These are phyloP conservation scores for Penicillium angulare DNA, from an alignment of 495 filamentous ascomycete genomes.

Conservation along the genomic window DNA sequence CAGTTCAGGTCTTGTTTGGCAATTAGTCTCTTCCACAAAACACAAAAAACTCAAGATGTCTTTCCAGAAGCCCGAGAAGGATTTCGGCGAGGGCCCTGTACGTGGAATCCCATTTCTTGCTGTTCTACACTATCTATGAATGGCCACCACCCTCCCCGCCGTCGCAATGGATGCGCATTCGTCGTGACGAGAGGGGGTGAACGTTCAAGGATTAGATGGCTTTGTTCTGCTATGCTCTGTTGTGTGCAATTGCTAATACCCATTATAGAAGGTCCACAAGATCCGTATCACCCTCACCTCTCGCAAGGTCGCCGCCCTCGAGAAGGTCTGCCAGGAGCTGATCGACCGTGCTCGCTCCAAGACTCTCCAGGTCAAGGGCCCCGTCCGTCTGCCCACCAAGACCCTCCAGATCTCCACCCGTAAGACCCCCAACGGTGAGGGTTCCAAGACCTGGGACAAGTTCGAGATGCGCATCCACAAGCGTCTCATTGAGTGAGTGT, in stretches of 20 bases:
- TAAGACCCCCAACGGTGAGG: constrained; percentile 98
- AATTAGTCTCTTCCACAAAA: constrained; percentile 29
- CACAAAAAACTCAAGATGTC: constrained; percentile 66
- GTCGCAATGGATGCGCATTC: constrained; percentile 1
- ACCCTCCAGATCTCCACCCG: constrained; percentile 91
- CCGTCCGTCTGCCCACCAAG: constrained; percentile 98
- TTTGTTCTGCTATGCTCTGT: too few relatives aligned
- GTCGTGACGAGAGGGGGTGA: too few relatives aligned
- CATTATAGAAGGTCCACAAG: constrained; percentile 83
- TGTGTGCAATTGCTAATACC: constrained; percentile 11
- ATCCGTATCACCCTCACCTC: constrained; percentile 97
- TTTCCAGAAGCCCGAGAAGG: constrained; percentile 95
- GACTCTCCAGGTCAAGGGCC: constrained; percentile 97
- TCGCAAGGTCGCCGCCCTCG: constrained; percentile 86
- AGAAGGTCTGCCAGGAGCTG: constrained; percentile 98
- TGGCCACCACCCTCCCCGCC: neutral
- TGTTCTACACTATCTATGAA: neutral
- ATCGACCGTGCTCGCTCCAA: constrained; percentile 98
- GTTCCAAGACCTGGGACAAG: constrained; percentile 99
- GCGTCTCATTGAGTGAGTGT: constrained; percentile 85
- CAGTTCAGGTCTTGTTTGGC: constrained; percentile 62
- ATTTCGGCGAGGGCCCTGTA: constrained; percentile 82
- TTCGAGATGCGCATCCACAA: constrained; percentile 99
- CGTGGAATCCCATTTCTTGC: constrained; percentile 22
- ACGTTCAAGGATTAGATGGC: too few relatives aligned